Percentiles rank a stretch among this genome's conserved stretches.
These are phyloP conservation scores for Tricholoma bakamatsutake DNA, from an alignment of 768 basidiomycete genomes.

Conservation along the genomic window DNA sequence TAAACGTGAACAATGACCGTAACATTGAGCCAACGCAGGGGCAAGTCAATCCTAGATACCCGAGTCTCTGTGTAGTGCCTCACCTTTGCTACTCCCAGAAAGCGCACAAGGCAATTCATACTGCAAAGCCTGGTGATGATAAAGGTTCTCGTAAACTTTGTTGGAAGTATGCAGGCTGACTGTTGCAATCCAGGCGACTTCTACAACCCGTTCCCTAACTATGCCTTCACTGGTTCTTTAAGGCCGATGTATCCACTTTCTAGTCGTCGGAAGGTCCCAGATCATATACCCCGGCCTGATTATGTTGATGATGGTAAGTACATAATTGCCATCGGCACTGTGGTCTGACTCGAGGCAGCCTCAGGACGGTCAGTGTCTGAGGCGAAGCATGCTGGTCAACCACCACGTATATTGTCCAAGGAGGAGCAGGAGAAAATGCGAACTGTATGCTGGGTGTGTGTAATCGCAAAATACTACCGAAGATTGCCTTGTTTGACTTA, in stretches of 20 bases:
- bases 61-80: conserved; percentile 1
- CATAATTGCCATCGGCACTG: background rate
- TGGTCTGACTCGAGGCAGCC: background rate
- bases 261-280: conserved; percentile 67
- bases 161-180: background rate
- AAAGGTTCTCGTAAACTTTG: conserved; percentile 20
- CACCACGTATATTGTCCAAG: conserved; percentile 55
- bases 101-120: conserved; percentile 73
- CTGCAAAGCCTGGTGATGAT: conserved; percentile 11
- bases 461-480: background rate
- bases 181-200: conserved; percentile 49
- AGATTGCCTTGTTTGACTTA: background rate
- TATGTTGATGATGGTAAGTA: conserved; percentile 58
- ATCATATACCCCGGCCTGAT: conserved; percentile 82
- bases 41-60: conserved; percentile 14
- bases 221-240: conserved; percentile 71
- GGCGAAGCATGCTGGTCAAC: conserved; percentile 48
- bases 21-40: conserved; percentile 13
- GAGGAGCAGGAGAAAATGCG: conserved; percentile 91
- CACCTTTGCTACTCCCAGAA: conserved; percentile 41
- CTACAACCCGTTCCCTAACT: conserved; percentile 75
- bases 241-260: conserved; percentile 89
- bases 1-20: conserved; percentile 1
- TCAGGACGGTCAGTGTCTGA: conserved; percentile 60
- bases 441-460: conserved; percentile 72